Base-by-base conservation (phyloP, 1,139 yeast genomes). In the Nakaseomyces uthaithaninus region DNA sequence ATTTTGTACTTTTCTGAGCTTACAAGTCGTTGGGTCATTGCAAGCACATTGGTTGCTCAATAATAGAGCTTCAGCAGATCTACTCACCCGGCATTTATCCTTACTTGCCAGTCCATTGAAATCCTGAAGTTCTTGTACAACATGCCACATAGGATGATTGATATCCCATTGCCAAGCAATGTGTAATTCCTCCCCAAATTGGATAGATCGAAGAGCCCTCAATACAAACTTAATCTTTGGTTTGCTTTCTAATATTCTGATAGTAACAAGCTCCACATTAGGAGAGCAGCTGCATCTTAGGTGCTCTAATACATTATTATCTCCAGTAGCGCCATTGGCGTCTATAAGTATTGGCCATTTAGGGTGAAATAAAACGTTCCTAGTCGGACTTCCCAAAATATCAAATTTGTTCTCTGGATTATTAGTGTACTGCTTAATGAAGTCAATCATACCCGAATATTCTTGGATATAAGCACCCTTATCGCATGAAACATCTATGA, bases 101-200 rank as follows among this genome's bases (percentile, higher is more conserved):
- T 19, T 31, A 4, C 25, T 31, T 5, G 65, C 52, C 34, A 80
- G 62, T 14, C 65, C 54, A 26, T 65, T 69, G 34, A 62, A 53
- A 3, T 58, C 51, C 46, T 62, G 54, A 0, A 63, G 59, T 3
- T 66, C 64, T 23, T 64, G 62, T 33, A 72, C 68, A 44, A 83
- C 61, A 48, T 69, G 70, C 42, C 66, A 65, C 27, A 85, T 82
- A 2, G 96, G 95, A 57, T 87, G 95, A 10, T 63, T 52, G 4
- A 63, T 56, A 56, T 87, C 95, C 95, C 95, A 89, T 47, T 81
- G 85, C 97, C 97, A 89, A 1, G 75, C 75, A 18, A 85, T 63
- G 1, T 93, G 72, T 27, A 89, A 63, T 58, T 89, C 96, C 30
- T 75, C 71, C 30, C 78, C 86, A 11, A 66, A 52, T 40, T 67